phyloP scores from a whole-genome alignment of 805 yeast genomes.

The Suhomyces prunicola region DNA sequence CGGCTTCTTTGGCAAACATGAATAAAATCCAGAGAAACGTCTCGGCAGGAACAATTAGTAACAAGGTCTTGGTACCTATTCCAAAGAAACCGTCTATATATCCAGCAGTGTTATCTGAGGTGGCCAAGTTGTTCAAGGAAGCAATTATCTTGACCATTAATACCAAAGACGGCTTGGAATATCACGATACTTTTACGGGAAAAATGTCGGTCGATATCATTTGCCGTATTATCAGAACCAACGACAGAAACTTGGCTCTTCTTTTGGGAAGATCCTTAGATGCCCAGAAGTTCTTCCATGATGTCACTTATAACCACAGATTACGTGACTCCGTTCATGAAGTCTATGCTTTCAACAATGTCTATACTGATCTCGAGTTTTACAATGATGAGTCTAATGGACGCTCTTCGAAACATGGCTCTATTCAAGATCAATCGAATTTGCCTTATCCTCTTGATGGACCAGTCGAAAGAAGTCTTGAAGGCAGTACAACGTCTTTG shows the following conservation, averaged over 20 bases:
- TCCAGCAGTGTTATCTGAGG: slow-evolving; percentile 85
- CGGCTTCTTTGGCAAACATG: slow-evolving; percentile 26
- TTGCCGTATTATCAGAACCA: slow-evolving; percentile 79
- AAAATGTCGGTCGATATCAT: slow-evolving; percentile 91
- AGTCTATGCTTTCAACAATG: slow-evolving; percentile 77
- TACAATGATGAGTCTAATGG: slow-evolving; percentile 33
- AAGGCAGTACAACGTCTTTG: slow-evolving; percentile 13
- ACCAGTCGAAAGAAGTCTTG: slow-evolving; percentile 9
- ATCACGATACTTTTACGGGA: slow-evolving; percentile 92
- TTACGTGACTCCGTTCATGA: slow-evolving; percentile 84
- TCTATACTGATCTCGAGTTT: slow-evolving; percentile 43
- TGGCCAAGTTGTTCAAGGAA: slow-evolving; percentile 74
- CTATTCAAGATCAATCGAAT: slow-evolving; percentile 20
- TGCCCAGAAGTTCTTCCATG: slow-evolving; percentile 92
- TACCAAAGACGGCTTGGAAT: slow-evolving; percentile 86
- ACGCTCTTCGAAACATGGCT: slow-evolving; percentile 27
- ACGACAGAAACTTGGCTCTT: slow-evolving; percentile 86
- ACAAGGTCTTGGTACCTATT: slow-evolving; percentile 15
- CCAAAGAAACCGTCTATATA: slow-evolving; percentile 67
- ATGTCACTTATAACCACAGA: slow-evolving; percentile 92
- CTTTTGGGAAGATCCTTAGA: slow-evolving; percentile 88
- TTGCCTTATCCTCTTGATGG: slow-evolving; percentile 12
- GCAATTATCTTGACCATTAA: slow-evolving; percentile 69
- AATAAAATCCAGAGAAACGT: slow-evolving; percentile 27
- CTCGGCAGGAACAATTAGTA: slow-evolving; percentile 21